phyloP scores from a whole-genome alignment of 345 rosid genomes.

The Aquilaria malaccensis region DNA sequence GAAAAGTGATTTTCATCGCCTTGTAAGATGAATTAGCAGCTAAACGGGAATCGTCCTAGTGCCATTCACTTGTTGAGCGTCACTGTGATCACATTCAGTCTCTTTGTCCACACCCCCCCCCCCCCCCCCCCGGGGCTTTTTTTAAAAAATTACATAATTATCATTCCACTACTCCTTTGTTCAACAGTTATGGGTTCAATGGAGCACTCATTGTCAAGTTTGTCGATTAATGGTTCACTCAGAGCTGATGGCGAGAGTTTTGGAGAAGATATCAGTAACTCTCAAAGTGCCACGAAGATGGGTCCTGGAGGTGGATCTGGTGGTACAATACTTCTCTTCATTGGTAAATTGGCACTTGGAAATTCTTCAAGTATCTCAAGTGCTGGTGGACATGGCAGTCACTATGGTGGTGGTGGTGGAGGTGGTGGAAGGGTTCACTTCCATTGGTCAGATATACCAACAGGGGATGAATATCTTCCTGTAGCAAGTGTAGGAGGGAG shows the following conservation, averaged over 20 bases:
- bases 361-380: constrained; percentile 51
- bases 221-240: constrained; percentile 68
- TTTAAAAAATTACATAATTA: too few species aligned
- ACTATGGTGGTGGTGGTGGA: constrained; percentile 82
- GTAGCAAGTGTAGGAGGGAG: constrained; percentile 77
- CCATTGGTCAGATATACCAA: constrained; percentile 79
- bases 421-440: constrained; percentile 96
- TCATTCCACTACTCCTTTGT: constrained; percentile 1
- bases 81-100: too few species aligned
- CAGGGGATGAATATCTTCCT: constrained; percentile 68
- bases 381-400: constrained; percentile 79
- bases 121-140: too few species aligned
- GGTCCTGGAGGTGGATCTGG: constrained; percentile 98
- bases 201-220: constrained; percentile 74
- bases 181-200: constrained; percentile 87
- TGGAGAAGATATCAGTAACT: constrained; percentile 38
- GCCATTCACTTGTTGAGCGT: too few species aligned
- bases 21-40: too few species aligned
- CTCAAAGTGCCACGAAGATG: constrained; percentile 25
- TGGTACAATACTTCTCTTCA: constrained; percentile 79
- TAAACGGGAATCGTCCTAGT: too few species aligned
- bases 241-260: constrained; percentile 82
- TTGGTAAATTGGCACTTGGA: constrained; percentile 44
- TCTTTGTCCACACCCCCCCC: too few species aligned
- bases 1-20: too few species aligned